Base-by-base conservation (phyloP, 495 filamentous ascomycete species). In the Podospora pseudopauciseta region DNA sequence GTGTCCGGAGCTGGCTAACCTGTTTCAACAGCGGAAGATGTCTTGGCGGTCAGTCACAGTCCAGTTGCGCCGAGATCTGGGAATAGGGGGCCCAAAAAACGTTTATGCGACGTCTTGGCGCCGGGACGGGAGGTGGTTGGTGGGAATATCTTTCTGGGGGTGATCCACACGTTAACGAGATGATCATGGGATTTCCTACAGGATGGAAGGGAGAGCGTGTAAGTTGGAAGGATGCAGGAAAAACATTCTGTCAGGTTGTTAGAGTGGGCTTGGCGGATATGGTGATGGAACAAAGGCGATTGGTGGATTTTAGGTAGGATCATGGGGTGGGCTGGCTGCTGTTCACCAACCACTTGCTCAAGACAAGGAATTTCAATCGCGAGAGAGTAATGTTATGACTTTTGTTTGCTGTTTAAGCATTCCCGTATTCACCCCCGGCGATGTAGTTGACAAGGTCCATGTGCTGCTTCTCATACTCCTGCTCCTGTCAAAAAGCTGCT, bases 41-140 rank as follows among this genome's bases (percentile, higher is more conserved):
- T 20, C 56, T 59, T 59, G 56, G 19, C 56, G 19, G 0, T 27
- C 13, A n/a, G 19, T 4, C 26, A 27, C 30, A n/a, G 18, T 16
- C 18, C 23, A 28, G 23, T 18, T 20, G 39, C 39, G 13, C 39
- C 39, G 39, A 49, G 39, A 49, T 49, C 39, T 9, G 39, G 13
- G 39, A 49, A 49, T 49, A 49, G 30, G 39, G 39, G 4, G 16
- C 15, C 3, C 28, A 44, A 30, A 53, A 26, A 26, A n/a, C 23
- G 56, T 20, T 11, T 23, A 56, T 67, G 66, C 66, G 62, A 67
- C 66, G n/a, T 67, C 66, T 67, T 67, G 66, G 66, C 66, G 19
- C 7, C 59, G 19, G 59, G 26, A 20, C n/a, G 20, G 26, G 11
- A 11, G 27, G 19, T 20, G 32, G 60, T 67, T 67, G 66, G 66